A percentile compares a stretch with the other conserved stretches of the same genome.
phyloP scores from a whole-genome alignment of 1,284 basidiomycete genomes.

The Sanghuangporus baumii region DNA sequence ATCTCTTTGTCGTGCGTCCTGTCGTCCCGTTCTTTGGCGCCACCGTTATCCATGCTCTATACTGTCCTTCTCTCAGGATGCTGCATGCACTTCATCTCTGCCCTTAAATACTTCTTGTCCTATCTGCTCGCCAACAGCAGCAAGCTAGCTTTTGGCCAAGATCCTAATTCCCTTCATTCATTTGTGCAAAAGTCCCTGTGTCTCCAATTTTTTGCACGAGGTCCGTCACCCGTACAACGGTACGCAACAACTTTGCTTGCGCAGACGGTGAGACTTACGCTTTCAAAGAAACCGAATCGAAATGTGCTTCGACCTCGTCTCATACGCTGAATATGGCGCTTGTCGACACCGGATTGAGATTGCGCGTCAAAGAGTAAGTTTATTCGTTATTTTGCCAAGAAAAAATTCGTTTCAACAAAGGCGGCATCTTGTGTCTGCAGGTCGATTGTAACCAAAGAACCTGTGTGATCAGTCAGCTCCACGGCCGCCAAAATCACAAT shows the following conservation, averaged over 20 bases:
- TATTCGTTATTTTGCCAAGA: neutral
- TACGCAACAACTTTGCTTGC: neutral
- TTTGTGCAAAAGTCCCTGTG: neutral
- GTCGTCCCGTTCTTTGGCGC: neutral
- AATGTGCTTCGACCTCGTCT: conserved; percentile 40
- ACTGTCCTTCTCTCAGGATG: neutral
- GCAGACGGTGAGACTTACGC: neutral
- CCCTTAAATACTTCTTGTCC: conserved; percentile 10
- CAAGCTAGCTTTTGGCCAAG: neutral
- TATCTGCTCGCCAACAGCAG: neutral
- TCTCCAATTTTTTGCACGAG: neutral
- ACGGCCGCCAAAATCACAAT: conserved; percentile 30
- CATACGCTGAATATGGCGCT: conserved; percentile 28
- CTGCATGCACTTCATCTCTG: neutral
- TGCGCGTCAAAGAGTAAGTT: conserved; percentile 33
- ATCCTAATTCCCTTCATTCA: neutral
- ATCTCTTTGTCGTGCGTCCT: neutral
- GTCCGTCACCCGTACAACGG: neutral
- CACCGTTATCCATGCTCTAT: neutral
- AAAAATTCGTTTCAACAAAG: neutral
- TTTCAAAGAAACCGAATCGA: neutral
- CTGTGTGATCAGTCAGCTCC: conserved; percentile 35
- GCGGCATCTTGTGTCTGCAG: conserved; percentile 24
- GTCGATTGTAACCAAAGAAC: conserved; percentile 38
- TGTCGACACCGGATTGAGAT: conserved; percentile 33